Conservation (phyloP, 352 stramenopile species). For the Phytophthora ramorum region DNA sequence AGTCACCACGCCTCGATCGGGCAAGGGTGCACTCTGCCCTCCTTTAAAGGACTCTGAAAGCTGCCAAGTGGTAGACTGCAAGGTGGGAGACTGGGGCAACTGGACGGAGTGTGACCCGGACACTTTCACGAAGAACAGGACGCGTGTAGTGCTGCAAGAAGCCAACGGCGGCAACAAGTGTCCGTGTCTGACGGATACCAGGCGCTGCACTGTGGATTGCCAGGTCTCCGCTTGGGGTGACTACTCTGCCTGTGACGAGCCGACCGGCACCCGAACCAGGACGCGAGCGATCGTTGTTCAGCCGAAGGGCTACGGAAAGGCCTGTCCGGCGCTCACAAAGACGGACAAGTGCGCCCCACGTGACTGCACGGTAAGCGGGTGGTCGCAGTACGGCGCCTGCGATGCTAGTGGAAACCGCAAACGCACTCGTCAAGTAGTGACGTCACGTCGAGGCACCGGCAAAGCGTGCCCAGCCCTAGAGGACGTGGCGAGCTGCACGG, state of each 20-base stretch:
- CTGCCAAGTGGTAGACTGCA: conserved; percentile 58
- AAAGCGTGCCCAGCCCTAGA: conserved; percentile 54
- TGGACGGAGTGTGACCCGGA: conserved; percentile 49
- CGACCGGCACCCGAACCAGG: conserved; percentile 37
- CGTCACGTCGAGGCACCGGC: conserved; percentile 38
- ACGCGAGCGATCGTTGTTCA: conserved; percentile 46
- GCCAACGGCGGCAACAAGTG: conserved; percentile 54
- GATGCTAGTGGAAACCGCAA: conserved; percentile 45
- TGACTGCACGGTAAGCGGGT: conserved; percentile 66
- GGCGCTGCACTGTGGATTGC: conserved; percentile 55
- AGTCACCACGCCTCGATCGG: conserved; percentile 39
- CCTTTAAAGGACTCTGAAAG: conserved; percentile 37
- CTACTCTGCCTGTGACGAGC: conserved; percentile 44
- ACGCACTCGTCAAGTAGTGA: conserved; percentile 45
- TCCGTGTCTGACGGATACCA: conserved; percentile 37
- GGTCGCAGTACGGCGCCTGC: conserved; percentile 52
- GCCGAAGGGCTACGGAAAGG: conserved; percentile 43
- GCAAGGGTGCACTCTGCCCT: conserved; percentile 47
- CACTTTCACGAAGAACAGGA: conserved; percentile 43
- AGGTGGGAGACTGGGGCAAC: conserved; percentile 48
- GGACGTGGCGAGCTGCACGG: conserved; percentile 45
- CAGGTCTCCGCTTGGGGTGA: conserved; percentile 55
- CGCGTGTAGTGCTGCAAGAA: conserved; percentile 35
- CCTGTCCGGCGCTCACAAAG: conserved; percentile 47
- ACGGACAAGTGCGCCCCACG: conserved; percentile 42